Percentiles rank a stretch among this genome's conserved stretches.
Conservation (phyloP, 371 early-diverging fungal species). For the Haplosporangium sp. region DNA sequence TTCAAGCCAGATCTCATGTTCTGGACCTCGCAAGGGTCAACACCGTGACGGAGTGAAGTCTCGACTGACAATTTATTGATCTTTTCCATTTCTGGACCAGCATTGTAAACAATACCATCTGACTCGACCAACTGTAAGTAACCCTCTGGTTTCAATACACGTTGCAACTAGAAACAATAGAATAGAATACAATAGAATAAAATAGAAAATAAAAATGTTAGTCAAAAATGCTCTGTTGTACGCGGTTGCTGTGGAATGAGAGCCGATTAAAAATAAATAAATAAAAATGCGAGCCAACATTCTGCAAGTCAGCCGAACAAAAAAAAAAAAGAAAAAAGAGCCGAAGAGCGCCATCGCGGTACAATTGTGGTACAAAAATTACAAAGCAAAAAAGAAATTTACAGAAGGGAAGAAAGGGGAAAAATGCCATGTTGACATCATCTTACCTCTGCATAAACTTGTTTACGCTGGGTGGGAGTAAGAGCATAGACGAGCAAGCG, state of each 20-base stretch:
- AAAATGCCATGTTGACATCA: too few species aligned
- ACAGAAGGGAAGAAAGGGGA: too few species aligned
- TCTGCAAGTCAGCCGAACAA: background rate
- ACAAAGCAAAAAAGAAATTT: too few species aligned
- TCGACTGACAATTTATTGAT: conserved; percentile 51
- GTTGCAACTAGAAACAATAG: conserved; percentile 49
- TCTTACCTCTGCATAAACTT: conserved; percentile 45
- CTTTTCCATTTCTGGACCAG: conserved; percentile 60
- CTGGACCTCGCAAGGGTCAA: conserved; percentile 51
- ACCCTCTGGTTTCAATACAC: conserved; percentile 66
- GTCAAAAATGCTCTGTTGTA: background rate
- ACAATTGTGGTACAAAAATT: too few species aligned
- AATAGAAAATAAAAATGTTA: conserved; percentile 5
- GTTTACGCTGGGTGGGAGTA: conserved; percentile 36
- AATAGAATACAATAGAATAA: too few species aligned
- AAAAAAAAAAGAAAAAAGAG: too few species aligned
- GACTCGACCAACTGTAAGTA: conserved; percentile 66
- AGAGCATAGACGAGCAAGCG: conserved; percentile 54
- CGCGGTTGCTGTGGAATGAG: background rate
- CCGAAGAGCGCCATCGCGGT: too few species aligned
- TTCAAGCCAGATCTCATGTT: conserved; percentile 39
- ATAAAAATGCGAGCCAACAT: background rate
- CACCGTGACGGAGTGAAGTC: conserved; percentile 50
- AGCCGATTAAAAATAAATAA: conserved; percentile 7
- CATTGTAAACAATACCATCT: conserved; percentile 60